A percentile compares a stretch with the other conserved stretches of the same genome.
These are phyloP conservation scores for Scopulariopsis brevicaulis DNA, from an alignment of 2,329 filamentous ascomycete genomes.

Conservation along the genomic window DNA sequence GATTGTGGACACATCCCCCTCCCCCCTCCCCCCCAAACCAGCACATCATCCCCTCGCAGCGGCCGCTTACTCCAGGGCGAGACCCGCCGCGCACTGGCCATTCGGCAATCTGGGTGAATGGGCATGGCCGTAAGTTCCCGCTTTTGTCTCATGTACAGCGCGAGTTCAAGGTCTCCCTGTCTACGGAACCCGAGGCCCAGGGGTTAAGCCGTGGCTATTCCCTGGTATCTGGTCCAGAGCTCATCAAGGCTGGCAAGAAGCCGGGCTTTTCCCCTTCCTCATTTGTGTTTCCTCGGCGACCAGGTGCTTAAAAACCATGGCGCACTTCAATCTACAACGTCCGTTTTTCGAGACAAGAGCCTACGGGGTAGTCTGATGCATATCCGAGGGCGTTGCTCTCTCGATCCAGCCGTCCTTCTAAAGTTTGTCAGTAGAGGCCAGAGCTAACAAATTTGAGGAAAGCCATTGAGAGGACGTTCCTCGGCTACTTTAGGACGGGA, in stretches of 20 bases:
- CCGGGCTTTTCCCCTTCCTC: too few relatives aligned
- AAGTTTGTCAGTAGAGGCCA: not conserved
- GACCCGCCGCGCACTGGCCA: not conserved
- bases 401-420: not conserved
- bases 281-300: too few relatives aligned
- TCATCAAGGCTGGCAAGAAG: too few relatives aligned
- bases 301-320: too few relatives aligned
- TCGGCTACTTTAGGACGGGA: constrained; percentile 62
- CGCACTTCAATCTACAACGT: too few relatives aligned
- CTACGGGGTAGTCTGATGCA: not conserved
- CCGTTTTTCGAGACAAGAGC: too few relatives aligned
- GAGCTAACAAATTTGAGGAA: not conserved
- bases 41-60: not conserved
- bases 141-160: not conserved
- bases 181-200: too few relatives aligned
- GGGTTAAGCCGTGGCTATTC: too few relatives aligned
- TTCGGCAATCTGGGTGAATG: not conserved
- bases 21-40: too few relatives aligned
- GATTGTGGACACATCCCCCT: not conserved
- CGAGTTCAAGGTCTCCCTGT: not conserved
- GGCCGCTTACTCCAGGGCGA: not conserved
- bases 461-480: constrained; percentile 67
- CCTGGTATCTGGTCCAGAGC: too few relatives aligned
- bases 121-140: not conserved
- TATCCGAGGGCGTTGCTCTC: not conserved